A percentile compares a stretch with the other conserved stretches of the same genome.
Evolutionary conservation across 164 flowering plant genomes (phyloP).

Genomic region (Piper betle): DNA sequence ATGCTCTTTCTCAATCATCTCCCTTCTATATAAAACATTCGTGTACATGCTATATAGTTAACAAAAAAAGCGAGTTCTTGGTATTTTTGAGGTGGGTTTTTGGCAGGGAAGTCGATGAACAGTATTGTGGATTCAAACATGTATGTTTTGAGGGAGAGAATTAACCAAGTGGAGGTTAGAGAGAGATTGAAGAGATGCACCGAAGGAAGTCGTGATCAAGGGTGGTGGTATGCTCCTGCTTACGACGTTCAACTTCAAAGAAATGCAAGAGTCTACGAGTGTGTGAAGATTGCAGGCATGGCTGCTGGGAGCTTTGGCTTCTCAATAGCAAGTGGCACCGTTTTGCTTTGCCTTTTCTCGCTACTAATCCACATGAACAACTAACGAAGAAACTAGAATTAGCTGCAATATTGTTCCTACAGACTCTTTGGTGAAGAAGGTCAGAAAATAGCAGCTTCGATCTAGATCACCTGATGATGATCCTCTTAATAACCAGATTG

Average conservation of each 20-base stretch:
- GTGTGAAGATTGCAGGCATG: constrained; percentile 14
- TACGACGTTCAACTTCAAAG: constrained; percentile 15
- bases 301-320: constrained; percentile 20
- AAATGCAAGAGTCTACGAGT: constrained; percentile 4
- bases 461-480: no score
- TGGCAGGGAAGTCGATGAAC: constrained; percentile 23
- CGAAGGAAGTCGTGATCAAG: constrained; percentile 13
- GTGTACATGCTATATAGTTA: no score
- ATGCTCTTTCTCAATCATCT: not conserved
- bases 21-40: no score
- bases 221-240: constrained; percentile 33
- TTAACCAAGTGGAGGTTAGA: constrained; percentile 24
- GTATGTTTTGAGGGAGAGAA: constrained; percentile 24
- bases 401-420: no score
- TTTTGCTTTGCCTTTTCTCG: constrained; percentile 26
- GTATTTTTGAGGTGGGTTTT: not conserved
- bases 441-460: no score
- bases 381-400: not conserved
- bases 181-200: constrained; percentile 32
- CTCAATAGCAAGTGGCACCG: constrained; percentile 17
- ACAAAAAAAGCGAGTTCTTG: not conserved
- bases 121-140: constrained; percentile 31
- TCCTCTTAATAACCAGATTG: no score
- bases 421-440: no score
- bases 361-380: constrained; percentile 20